Evolutionary conservation across 1,284 basidiomycete genomes (phyloP), one percentile per base, ranked within the genome.

Genomic region (Irpex lacteus): DNA sequence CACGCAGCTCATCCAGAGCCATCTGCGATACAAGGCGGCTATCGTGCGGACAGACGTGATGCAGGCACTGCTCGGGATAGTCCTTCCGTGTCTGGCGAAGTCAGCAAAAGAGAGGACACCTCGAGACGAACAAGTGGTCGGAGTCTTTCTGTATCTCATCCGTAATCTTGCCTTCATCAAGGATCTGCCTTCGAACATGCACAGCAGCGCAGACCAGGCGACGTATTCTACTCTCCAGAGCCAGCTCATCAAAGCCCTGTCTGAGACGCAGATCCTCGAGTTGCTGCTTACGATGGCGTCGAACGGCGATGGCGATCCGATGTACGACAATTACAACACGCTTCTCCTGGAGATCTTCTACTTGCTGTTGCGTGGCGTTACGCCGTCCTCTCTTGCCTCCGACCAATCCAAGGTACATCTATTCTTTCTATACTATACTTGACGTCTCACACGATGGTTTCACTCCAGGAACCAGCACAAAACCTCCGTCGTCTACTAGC

Each of bases 141-240:
- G 90, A 57, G 85, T 98, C 56, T 82, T 96, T n/a, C 81, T 98
- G 7, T 91, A 97, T 74, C 85, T 96, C 66, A 83, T 98, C 61
- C 89, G 96, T 60, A 98, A 98, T 74, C 84, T 98, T 26, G 86
- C 92, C 0, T 93, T 95, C 72, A 95, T 98, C 79, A 90, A 89
- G 70, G 95, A 98, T 76, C 84, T 87, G 0, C 86, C 89, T 0
- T 77, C 86, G 15, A 90, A 91, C 66, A 85, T 85, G 63, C 81
- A 85, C 61, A 81, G 85, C 7, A 91, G 88, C 64, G 82, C 87
- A 9, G 90, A 95, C 71, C 89, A 90, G 68, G 87, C 88, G 13
- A 91, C 93, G 70, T 83, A 89, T 64, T 86, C 92, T 0, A 80
- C 82, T 11, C 80, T 98, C 7, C 95, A 97, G 76, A 89, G 88